A percentile compares a stretch with the other conserved stretches of the same genome.
These are phyloP conservation scores for Fusarium illudens DNA, from an alignment of 2,329 filamentous ascomycete species.

Conservation along the genomic window DNA sequence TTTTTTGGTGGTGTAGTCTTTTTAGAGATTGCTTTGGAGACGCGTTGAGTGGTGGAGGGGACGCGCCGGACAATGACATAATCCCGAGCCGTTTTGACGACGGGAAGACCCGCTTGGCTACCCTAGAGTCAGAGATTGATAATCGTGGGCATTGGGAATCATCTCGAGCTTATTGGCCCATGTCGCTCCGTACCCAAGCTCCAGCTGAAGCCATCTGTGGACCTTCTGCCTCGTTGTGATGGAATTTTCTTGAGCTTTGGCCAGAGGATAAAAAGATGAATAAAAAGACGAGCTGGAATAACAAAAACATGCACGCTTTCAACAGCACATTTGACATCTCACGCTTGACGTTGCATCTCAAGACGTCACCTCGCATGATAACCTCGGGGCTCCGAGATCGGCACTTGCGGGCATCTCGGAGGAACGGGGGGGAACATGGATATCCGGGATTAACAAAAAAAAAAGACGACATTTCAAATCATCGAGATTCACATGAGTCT, in stretches of 20 bases:
- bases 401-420: slow-evolving; percentile 4
- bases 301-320: background rate
- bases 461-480: background rate
- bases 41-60: slow-evolving; percentile 29
- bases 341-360: background rate
- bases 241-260: background rate
- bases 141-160: background rate
- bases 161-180: background rate
- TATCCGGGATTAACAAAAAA: background rate
- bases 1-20: slow-evolving; percentile 12
- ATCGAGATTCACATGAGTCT: background rate
- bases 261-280: background rate
- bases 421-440: slow-evolving; percentile 8
- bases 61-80: slow-evolving; percentile 41
- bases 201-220: background rate
- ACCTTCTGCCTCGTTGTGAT: background rate
- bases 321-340: background rate
- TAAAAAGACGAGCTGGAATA: background rate
- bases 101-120: background rate
- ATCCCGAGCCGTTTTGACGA: slow-evolving; percentile 10
- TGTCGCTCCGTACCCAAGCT: background rate
- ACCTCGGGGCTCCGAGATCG: slow-evolving; percentile 25
- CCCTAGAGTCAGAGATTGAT: slow-evolving; percentile 1
- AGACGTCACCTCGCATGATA: slow-evolving; percentile 4
- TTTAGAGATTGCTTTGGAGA: slow-evolving; percentile 6